Conservation (phyloP, 805 yeast genomes). For the Sporopachydermia lactativora region DNA sequence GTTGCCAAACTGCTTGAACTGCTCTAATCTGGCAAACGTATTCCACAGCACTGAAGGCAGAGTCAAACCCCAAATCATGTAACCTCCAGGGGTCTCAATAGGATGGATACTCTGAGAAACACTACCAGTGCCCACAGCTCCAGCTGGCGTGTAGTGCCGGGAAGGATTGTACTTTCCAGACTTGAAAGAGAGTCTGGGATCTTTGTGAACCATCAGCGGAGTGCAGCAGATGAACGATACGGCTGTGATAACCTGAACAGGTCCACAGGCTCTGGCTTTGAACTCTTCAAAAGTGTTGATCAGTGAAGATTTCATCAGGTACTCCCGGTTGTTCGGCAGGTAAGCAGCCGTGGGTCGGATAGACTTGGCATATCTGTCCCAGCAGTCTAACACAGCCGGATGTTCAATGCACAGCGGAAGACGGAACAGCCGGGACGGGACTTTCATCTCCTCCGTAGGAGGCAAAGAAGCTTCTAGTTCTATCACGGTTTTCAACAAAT, state of each 20-base stretch:
- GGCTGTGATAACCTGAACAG: conserved; percentile 17
- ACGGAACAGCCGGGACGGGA: conserved; percentile 16
- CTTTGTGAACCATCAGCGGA: conserved; percentile 17
- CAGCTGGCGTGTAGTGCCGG: conserved; percentile 20
- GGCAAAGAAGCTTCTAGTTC: conserved; percentile 14
- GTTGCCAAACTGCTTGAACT: conserved; percentile 8
- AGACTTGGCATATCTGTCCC: conserved; percentile 16
- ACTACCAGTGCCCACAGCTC: conserved; percentile 19
- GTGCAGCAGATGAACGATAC: conserved; percentile 20
- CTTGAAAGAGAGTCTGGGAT: conserved; percentile 17
- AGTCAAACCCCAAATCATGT: conserved; percentile 22
- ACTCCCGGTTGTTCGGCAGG: conserved; percentile 17
- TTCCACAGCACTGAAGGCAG: conserved; percentile 21
- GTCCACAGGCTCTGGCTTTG: conserved; percentile 13
- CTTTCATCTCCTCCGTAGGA: conserved; percentile 14
- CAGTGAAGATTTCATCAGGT: conserved; percentile 17
- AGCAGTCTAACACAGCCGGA: conserved; percentile 13
- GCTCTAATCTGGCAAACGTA: conserved; percentile 17
- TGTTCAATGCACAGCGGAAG: conserved; percentile 18
- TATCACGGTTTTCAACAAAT: conserved; percentile 10
- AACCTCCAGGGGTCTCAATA: conserved; percentile 21
- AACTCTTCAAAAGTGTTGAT: conserved; percentile 15
- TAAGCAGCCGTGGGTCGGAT: conserved; percentile 21
- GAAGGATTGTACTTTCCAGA: conserved; percentile 20
- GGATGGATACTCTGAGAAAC: conserved; percentile 18